phyloP scores from a whole-genome alignment of 192 early-diverging fungal genomes.

The Pilobolus umbonatus region DNA sequence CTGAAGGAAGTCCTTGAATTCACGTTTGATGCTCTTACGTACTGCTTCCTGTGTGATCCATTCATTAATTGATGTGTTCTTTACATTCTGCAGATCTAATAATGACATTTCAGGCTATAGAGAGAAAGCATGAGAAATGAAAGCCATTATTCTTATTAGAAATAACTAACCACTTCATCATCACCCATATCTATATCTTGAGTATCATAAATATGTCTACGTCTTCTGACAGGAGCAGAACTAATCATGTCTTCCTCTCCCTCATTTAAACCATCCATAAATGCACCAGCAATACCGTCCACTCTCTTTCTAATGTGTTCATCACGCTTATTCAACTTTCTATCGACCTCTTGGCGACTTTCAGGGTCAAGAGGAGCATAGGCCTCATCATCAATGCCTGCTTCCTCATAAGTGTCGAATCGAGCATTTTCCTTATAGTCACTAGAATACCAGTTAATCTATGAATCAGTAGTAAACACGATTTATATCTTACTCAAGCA shows the following conservation, averaged over 20 bases:
- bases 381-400: constrained; percentile 77
- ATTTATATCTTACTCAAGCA: constrained; percentile 69
- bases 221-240: constrained; percentile 43
- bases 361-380: constrained; percentile 71
- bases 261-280: constrained; percentile 79
- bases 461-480: neutral
- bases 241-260: constrained; percentile 42
- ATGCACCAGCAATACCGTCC: constrained; percentile 86
- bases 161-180: constrained; percentile 31
- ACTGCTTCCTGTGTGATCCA: constrained; percentile 85
- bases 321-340: constrained; percentile 76
- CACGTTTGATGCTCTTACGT: constrained; percentile 74
- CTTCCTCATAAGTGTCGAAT: constrained; percentile 78
- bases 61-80: constrained; percentile 73
- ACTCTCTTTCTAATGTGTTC: constrained; percentile 55
- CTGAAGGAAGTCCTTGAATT: constrained; percentile 86
- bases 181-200: constrained; percentile 54
- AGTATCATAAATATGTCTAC: constrained; percentile 44
- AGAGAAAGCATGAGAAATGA: neutral
- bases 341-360: constrained; percentile 70
- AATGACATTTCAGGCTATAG: constrained; percentile 57
- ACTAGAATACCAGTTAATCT: constrained; percentile 29
- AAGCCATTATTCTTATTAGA: neutral
- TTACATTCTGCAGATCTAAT: constrained; percentile 80
- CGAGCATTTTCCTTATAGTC: constrained; percentile 75